Percentiles rank a stretch among this genome's conserved stretches.
phyloP scores from a whole-genome alignment of 2,329 filamentous ascomycete genomes.

The Lecanoromycetidae sp. region DNA sequence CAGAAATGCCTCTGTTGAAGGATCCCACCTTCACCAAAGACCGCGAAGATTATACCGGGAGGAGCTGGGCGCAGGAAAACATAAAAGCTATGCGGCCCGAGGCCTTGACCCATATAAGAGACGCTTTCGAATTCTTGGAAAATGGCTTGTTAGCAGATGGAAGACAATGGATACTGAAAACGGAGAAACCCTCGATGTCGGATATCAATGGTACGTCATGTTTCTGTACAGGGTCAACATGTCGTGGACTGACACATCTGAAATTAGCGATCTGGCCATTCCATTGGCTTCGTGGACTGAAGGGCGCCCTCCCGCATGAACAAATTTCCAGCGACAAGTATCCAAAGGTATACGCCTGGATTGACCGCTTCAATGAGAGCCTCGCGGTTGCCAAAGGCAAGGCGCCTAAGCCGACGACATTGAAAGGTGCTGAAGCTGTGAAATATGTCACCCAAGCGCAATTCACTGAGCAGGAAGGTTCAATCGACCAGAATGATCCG shows the following conservation, averaged over 20 bases:
- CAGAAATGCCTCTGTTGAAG: conserved; percentile 40
- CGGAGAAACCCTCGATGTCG: conserved; percentile 42
- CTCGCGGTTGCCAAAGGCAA: conserved; percentile 33
- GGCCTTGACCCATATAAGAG: conserved; percentile 43
- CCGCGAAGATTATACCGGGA: conserved; percentile 35
- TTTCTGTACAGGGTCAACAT: neutral
- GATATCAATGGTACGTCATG: conserved; percentile 49
- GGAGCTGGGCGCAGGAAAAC: conserved; percentile 29
- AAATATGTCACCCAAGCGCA: conserved; percentile 34
- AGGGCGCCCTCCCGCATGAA: conserved; percentile 42
- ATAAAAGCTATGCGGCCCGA: conserved; percentile 39
- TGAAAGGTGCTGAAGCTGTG: conserved; percentile 46
- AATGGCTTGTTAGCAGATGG: conserved; percentile 51
- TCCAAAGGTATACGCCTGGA: conserved; percentile 52
- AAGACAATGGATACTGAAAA: conserved; percentile 51
- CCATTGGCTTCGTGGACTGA: conserved; percentile 50
- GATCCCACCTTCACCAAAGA: conserved; percentile 51
- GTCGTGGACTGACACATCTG: conserved; percentile 2
- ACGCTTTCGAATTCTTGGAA: conserved; percentile 49
- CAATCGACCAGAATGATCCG: conserved; percentile 41
- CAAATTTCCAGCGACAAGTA: conserved; percentile 42
- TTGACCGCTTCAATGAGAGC: conserved; percentile 45
- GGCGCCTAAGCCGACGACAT: conserved; percentile 30
- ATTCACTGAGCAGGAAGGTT: conserved; percentile 35
- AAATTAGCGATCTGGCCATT: conserved; percentile 48